Percentiles rank a stretch among this genome's conserved stretches.
Conservation (phyloP, 345 rosid species). For the Lepidium didymum region DNA sequence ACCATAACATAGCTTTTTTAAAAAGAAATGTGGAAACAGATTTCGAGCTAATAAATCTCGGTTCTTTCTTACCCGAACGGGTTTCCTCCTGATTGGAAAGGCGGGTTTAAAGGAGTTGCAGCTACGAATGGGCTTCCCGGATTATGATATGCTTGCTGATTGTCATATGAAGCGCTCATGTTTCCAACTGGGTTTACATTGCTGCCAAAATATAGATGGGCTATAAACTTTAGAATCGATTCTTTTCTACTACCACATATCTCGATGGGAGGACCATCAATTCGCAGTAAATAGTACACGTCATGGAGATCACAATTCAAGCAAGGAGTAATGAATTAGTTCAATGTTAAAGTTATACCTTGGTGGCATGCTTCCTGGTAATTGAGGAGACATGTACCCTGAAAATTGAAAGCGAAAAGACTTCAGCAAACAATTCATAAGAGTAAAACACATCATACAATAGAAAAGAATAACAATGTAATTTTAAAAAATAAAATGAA, state of each 20-base stretch:
- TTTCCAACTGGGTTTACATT: conserved; percentile 31
- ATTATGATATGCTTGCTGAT: conserved; percentile 41
- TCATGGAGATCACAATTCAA: neutral
- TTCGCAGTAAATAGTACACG: too few relatives aligned
- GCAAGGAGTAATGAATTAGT: neutral
- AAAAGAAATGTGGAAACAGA: neutral
- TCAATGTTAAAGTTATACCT: conserved; percentile 36
- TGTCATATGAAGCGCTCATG: conserved; percentile 33
- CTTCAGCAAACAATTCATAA: neutral
- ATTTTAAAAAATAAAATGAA: neutral
- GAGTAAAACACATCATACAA: neutral
- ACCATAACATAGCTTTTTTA: neutral
- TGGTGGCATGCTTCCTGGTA: conserved; percentile 39
- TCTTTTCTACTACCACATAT: neutral
- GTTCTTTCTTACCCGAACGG: conserved; percentile 22
- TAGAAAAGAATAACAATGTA: neutral
- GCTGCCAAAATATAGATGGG: conserved; percentile 20
- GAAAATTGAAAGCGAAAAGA: conserved; percentile 12
- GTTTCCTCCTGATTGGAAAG: conserved; percentile 25
- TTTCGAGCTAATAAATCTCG: neutral
- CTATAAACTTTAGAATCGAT: conserved; percentile 13
- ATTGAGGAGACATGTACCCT: conserved; percentile 62
- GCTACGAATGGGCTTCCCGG: conserved; percentile 36
- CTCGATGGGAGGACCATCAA: neutral
- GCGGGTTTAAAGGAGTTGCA: neutral